Conservation (phyloP, 345 rosid species). For the Sapria himalayana region DNA sequence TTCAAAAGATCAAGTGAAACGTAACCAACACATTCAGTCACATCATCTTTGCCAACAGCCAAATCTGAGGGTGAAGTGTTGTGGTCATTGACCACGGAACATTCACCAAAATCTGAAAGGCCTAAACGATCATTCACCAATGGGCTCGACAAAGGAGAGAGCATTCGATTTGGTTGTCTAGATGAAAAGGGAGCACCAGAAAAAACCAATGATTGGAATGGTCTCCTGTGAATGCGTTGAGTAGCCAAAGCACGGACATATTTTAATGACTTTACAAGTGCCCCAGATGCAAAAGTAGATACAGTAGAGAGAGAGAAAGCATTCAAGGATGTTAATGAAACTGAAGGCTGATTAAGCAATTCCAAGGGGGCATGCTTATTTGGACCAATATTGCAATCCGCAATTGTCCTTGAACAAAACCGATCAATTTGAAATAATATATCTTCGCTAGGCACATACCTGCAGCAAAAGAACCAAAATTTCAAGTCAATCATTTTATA, state of each 20-base stretch:
- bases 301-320: conserved; percentile 50
- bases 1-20: conserved; percentile 59
- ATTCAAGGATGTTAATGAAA: conserved; percentile 22
- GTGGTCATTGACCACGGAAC: conserved; percentile 45
- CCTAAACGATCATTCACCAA: conserved; percentile 67
- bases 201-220: conserved; percentile 79
- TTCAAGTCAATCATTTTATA: too few species aligned
- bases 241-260: conserved; percentile 89
- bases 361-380: conserved; percentile 25
- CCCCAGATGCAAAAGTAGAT: conserved; percentile 62
- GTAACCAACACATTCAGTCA: conserved; percentile 41
- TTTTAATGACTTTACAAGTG: conserved; percentile 79
- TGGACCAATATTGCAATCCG: conserved; percentile 52
- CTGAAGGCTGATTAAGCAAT: conserved; percentile 21
- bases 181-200: conserved; percentile 60
- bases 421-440: conserved; percentile 70
- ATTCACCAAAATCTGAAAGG: conserved; percentile 45
- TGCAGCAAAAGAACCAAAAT: conserved; percentile 25
- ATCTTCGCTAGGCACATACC: conserved; percentile 93
- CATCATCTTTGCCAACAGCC: conserved; percentile 42
- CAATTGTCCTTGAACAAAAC: conserved; percentile 52
- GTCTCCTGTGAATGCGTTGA: conserved; percentile 61
- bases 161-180: conserved; percentile 53
- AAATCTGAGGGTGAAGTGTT: conserved; percentile 38
- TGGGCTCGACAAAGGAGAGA: conserved; percentile 66